Evolutionary conservation across 148 eudicot species (phyloP).

Genomic region (Fagopyrum esculentum): DNA sequence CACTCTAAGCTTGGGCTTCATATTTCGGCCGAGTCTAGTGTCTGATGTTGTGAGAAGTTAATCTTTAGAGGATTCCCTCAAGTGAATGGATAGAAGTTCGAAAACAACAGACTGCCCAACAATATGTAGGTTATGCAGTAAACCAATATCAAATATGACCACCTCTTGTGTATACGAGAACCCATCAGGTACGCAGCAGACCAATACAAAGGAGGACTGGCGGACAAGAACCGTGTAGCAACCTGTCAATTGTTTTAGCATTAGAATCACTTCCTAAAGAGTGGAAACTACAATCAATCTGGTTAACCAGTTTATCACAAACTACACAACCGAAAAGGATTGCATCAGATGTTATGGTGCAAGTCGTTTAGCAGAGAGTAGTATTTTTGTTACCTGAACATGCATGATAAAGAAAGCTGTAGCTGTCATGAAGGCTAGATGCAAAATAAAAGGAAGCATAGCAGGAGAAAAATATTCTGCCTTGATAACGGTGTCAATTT

Average conservation of each 20-base stretch:
- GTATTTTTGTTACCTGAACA: conserved; percentile 57
- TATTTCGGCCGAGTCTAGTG: not conserved
- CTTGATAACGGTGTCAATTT: conserved; percentile 21
- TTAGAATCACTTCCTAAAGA: not conserved
- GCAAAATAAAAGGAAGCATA: conserved; percentile 67
- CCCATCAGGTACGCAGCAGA: conserved; percentile 60
- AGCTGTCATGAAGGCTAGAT: conserved; percentile 79
- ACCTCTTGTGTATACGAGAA: conserved; percentile 34
- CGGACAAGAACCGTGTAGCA: conserved; percentile 84
- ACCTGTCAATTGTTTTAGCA: conserved; percentile 44
- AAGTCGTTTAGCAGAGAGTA: not conserved
- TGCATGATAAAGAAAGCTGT: conserved; percentile 86
- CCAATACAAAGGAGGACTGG: conserved; percentile 92
- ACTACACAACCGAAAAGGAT: not conserved
- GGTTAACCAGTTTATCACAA: not conserved
- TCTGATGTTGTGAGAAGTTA: not conserved
- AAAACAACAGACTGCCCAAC: conserved; percentile 87
- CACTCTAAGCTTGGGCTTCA: not conserved
- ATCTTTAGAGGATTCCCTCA: conserved; percentile 19
- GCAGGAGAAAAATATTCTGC: conserved; percentile 28
- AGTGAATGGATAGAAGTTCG: conserved; percentile 95
- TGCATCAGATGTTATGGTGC: too few species aligned
- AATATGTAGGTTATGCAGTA: conserved; percentile 71
- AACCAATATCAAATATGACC: conserved; percentile 63
- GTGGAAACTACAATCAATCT: not conserved